These are phyloP conservation scores for Auricularia heimuer DNA, from an alignment of 768 basidiomycete genomes.

Conservation along the genomic window DNA sequence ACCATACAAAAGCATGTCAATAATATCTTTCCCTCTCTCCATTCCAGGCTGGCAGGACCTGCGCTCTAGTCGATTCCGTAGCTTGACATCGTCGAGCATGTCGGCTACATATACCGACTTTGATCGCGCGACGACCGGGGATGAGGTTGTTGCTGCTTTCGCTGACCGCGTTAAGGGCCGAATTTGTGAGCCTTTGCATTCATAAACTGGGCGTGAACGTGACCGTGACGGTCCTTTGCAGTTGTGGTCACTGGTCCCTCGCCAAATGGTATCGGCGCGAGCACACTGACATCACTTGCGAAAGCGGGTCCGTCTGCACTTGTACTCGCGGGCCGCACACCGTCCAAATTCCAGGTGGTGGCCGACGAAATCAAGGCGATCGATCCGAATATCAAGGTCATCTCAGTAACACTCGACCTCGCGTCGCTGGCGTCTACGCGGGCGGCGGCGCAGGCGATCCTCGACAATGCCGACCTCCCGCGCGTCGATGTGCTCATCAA, in stretches of 20 bases:
- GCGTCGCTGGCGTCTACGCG: constrained; percentile 2
- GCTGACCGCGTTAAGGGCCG: background rate
- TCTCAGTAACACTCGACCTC: background rate
- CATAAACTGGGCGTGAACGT: background rate
- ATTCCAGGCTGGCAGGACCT: background rate
- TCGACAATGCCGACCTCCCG: background rate
- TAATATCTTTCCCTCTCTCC: no score
- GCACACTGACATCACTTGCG: background rate
- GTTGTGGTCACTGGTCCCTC: background rate
- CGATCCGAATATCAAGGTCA: background rate
- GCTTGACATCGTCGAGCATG: background rate
- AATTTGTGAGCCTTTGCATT: background rate
- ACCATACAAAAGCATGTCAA: no score
- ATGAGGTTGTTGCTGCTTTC: background rate
- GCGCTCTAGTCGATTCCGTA: background rate
- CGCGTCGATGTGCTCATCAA: constrained; percentile 7
- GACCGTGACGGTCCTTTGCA: background rate
- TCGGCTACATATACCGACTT: background rate
- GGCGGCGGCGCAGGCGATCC: constrained; percentile 3
- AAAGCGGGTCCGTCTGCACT: background rate
- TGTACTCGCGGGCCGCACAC: background rate
- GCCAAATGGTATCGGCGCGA: background rate
- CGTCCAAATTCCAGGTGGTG: constrained; percentile 31
- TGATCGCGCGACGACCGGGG: background rate
- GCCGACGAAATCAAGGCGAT: constrained; percentile 57